These are phyloP conservation scores for Xylaria longipes DNA, from an alignment of 495 filamentous ascomycete genomes.

Conservation along the genomic window DNA sequence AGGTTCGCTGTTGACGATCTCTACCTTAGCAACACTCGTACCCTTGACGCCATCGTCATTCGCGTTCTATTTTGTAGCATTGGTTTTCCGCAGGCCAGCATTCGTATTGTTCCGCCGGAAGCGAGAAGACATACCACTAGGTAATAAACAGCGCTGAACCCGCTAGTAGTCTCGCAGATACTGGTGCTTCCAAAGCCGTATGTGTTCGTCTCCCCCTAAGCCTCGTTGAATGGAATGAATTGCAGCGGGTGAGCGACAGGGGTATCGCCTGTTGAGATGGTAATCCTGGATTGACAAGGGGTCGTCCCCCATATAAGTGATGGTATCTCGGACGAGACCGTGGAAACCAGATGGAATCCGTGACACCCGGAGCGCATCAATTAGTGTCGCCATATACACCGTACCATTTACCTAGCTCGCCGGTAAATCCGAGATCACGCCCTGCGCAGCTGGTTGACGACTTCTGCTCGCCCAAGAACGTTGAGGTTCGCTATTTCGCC, in stretches of 20 bases:
- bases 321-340: not conserved
- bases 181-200: not conserved
- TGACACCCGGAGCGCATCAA: not conserved
- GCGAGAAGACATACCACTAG: not conserved
- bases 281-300: not conserved
- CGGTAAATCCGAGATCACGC: conserved; percentile 51
- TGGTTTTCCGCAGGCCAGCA: not conserved
- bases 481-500: conserved; percentile 7
- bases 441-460: conserved; percentile 46
- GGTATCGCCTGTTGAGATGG: not conserved
- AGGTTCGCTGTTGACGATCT: not conserved
- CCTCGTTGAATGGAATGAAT: not conserved
- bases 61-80: not conserved
- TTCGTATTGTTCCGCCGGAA: not conserved
- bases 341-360: not conserved
- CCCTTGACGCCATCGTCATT: not conserved
- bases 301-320: not conserved
- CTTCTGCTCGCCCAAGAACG: conserved; percentile 43
- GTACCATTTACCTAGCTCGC: conserved; percentile 34
- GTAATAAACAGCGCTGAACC: not conserved
- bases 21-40: not conserved
- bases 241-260: not conserved
- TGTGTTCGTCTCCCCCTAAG: not conserved
- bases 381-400: not conserved
- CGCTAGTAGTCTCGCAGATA: not conserved